Evolutionary conservation across 768 basidiomycete genomes (phyloP).

Genomic region (Saitozyma sp.): DNA sequence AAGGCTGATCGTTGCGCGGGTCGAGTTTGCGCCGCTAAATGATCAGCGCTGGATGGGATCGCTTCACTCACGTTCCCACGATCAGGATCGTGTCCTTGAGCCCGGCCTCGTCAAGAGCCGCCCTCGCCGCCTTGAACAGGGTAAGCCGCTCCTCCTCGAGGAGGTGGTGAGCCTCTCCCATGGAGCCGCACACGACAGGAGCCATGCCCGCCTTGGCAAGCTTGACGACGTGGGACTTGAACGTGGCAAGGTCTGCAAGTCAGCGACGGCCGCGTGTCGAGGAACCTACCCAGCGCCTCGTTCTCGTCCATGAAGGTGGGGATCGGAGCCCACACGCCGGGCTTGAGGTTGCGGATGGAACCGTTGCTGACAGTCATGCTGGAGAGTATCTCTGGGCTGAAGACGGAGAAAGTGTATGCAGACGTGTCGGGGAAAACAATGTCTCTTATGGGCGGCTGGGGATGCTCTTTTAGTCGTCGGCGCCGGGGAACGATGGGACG

Average conservation of each 20-base stretch:
- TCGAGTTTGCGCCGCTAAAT: slow-evolving; percentile 67
- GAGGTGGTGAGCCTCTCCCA: slow-evolving; percentile 80
- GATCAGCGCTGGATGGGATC: neutral
- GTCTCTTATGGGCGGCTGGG: too few relatives aligned
- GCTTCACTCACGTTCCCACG: slow-evolving; percentile 63
- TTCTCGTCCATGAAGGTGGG: slow-evolving; percentile 78
- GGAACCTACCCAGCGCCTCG: slow-evolving; percentile 75
- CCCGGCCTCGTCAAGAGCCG: slow-evolving; percentile 68
- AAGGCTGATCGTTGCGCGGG: slow-evolving; percentile 75
- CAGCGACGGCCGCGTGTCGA: neutral
- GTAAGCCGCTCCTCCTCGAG: slow-evolving; percentile 66
- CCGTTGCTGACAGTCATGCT: slow-evolving; percentile 33
- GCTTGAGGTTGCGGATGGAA: slow-evolving; percentile 60
- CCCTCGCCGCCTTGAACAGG: slow-evolving; percentile 68
- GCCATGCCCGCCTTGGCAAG: slow-evolving; percentile 68
- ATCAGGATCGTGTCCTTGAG: slow-evolving; percentile 66
- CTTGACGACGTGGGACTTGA: slow-evolving; percentile 67
- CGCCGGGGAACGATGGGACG: too few relatives aligned
- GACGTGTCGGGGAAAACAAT: too few relatives aligned
- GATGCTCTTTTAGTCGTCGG: too few relatives aligned
- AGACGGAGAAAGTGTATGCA: neutral
- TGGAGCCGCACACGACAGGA: slow-evolving; percentile 74
- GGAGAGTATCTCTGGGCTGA: slow-evolving; percentile 1
- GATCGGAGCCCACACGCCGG: slow-evolving; percentile 83
- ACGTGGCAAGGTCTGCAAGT: slow-evolving; percentile 64